Evolutionary conservation across 352 stramenopile species (phyloP), one percentile per base, ranked within the genome.

Genomic region (Phytophthora hybrid): DNA sequence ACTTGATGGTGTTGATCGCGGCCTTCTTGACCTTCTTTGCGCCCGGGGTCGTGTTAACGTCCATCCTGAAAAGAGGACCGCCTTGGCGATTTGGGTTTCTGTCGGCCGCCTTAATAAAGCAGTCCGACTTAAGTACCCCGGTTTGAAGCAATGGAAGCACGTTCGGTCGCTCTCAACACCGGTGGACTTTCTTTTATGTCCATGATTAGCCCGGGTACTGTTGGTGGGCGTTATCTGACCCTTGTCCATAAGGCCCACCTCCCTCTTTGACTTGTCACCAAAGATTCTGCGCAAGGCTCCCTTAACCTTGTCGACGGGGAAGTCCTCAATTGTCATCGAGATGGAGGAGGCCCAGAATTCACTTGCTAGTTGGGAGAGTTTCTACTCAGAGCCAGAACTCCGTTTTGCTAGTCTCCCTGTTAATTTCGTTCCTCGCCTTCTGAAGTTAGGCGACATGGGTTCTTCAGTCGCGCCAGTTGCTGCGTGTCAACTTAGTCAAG

Each of bases 311-410:
- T 66, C 46, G 5, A 59, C 19, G 4, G 66, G 69, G 21, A 69
- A 73, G 10, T 23, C 31, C 0, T 44, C 59, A 2, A 47, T 54
- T 8, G 46, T 66, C 54, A 75, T 65, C 0, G 58, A 67, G 26
- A 76, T 73, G 8, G 51, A 69, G 0, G 53, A 66, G 0, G 41
- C 52, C 58, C 63, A 72, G 47, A 76, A 73, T 26, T 76, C 41
- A n/a, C 63, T 72, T 0, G 58, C 39, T 1, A 69, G 14, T 14
- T 68, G 41, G 2, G 0, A 76, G 57, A 1, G 61, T 39, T 13
- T 65, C 63, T 7, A 66, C 41, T 10, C 58, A 76, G 0, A 76
- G 44, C 18, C 51, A 76, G 16, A 63, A 9, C 4, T 69, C 63
- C 0, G 61, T 62, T 11, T 46, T 60, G 3, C 16, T 21, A 1